Evolutionary conservation across 2,329 filamentous ascomycete genomes (phyloP), one percentile per base, ranked within the genome.

Genomic region (Phyllosticta citrichinensis): DNA sequence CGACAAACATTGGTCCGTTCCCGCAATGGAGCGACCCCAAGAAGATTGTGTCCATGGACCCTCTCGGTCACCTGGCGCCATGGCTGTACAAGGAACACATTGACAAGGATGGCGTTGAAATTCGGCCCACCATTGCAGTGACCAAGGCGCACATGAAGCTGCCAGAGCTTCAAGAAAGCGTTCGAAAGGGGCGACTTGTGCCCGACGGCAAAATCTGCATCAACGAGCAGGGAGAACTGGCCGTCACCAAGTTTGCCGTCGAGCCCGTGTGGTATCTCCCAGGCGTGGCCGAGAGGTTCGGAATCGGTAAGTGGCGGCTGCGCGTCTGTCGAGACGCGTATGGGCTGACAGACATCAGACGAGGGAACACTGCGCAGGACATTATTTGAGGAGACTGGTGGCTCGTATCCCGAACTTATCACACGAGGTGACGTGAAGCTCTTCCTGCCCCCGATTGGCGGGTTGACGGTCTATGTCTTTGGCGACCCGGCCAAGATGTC

Each of bases 41-140:
- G 74, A 97, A 97, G 79, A 97, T 99, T 64, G 93, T 97, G 14
- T 90, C 93, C 19, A 96, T 99, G 91, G 94, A 97, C 71, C 93
- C 93, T 0, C 89, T 88, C 73, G 93, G 94, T 6, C 94, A 97
- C 76, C 78, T 96, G 63, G 83, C 87, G 9, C 89, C 90, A 9
- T 92, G 87, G 87, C 76, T 95, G 51, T 96, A 87, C 77, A 88
- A 88, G 65, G 85, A 93, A 64, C 81, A 84, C 54, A 91, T 94
- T 68, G 81, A 88, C 56, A 85, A 87, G 57, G 85, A 97, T 53
- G 84, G 90, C 67, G 83, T 95, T 40, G 90, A 96, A 71, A 89
- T 96, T 65, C 83, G 91, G 50, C 92, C 92, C 4, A 96, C 91
- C 0, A 96, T 96, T 72, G 92, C 92, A 14, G 84, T 97, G 57